phyloP scores from a whole-genome alignment of 179 eudicot species.

The Carnegiea gigantea region DNA sequence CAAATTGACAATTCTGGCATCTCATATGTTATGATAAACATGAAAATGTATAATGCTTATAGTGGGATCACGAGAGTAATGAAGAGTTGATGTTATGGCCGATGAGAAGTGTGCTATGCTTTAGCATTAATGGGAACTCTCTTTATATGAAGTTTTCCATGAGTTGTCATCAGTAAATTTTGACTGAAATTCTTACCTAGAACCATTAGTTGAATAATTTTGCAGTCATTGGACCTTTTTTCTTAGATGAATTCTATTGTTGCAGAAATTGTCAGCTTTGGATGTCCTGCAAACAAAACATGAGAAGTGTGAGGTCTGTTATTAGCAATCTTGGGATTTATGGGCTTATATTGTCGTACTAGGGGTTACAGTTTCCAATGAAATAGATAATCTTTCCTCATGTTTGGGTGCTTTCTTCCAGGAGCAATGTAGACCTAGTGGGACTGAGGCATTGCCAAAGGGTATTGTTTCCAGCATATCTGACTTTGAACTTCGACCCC shows the following conservation, averaged over 20 bases:
- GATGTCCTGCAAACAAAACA: conserved; percentile 25
- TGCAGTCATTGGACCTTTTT: not conserved
- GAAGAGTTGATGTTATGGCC: not conserved
- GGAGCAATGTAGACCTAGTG: conserved; percentile 41
- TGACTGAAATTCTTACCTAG: not conserved
- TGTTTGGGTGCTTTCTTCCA: conserved; percentile 17
- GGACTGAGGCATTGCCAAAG: conserved; percentile 71
- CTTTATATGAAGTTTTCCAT: too few relatives aligned
- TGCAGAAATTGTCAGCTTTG: conserved; percentile 47
- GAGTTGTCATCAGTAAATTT: too few relatives aligned
- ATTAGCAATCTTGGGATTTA: conserved; percentile 10
- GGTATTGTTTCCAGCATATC: conserved; percentile 71
- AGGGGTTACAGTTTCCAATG: not conserved
- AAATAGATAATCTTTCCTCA: conserved; percentile 1
- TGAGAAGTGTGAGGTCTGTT: conserved; percentile 54
- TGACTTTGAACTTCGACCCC: conserved; percentile 70
- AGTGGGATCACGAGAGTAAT: not conserved
- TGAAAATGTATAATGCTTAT: not conserved
- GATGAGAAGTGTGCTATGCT: not conserved
- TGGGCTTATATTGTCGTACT: not conserved
- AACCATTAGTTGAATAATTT: not conserved
- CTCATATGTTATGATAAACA: not conserved
- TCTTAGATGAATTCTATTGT: conserved; percentile 11
- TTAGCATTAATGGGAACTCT: not conserved
- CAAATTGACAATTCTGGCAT: not conserved